Percentiles rank a stretch among this genome's conserved stretches.
Evolutionary conservation across 1,139 yeast genomes (phyloP).

Genomic region (Nadsonia starkeyi-henricii): DNA sequence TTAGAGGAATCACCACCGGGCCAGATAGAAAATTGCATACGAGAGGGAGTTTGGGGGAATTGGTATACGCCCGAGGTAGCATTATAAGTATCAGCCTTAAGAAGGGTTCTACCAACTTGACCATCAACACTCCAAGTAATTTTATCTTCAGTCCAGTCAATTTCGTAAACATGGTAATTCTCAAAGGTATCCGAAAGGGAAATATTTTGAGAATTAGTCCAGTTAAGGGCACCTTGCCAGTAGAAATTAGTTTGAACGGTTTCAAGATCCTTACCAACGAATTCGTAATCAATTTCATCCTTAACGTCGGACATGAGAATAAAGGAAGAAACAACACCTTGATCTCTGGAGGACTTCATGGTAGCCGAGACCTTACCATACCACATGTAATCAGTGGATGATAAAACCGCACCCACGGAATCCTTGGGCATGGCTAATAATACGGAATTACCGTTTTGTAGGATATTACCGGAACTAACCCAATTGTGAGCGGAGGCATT

Average conservation of each 20-base stretch:
- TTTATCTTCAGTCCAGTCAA: slow-evolving; percentile 73
- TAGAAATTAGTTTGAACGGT: slow-evolving; percentile 66
- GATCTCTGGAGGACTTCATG: slow-evolving; percentile 57
- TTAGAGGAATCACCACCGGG: slow-evolving; percentile 67
- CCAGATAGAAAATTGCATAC: slow-evolving; percentile 81
- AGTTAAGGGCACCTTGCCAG: slow-evolving; percentile 58
- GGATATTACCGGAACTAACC: slow-evolving; percentile 58
- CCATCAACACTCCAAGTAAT: slow-evolving; percentile 71
- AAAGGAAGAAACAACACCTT: slow-evolving; percentile 79
- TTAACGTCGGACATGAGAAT: slow-evolving; percentile 72
- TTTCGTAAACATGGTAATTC: slow-evolving; percentile 59
- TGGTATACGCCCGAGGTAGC: slow-evolving; percentile 41
- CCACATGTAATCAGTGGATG: slow-evolving; percentile 74
- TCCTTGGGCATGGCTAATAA: slow-evolving; percentile 68
- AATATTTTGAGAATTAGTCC: slow-evolving; percentile 41
- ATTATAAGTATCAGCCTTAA: slow-evolving; percentile 55
- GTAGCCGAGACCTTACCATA: slow-evolving; percentile 66
- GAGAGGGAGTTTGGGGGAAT: slow-evolving; percentile 86
- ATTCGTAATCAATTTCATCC: slow-evolving; percentile 86
- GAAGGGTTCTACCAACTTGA: slow-evolving; percentile 48
- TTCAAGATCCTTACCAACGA: slow-evolving; percentile 58
- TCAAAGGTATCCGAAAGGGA: slow-evolving; percentile 38
- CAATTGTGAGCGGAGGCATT: slow-evolving; percentile 55
- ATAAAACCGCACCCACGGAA: slow-evolving; percentile 68
- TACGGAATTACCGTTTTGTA: slow-evolving; percentile 37